phyloP scores from a whole-genome alignment of 2,329 filamentous ascomycete genomes.

The Helotiales sp. region DNA sequence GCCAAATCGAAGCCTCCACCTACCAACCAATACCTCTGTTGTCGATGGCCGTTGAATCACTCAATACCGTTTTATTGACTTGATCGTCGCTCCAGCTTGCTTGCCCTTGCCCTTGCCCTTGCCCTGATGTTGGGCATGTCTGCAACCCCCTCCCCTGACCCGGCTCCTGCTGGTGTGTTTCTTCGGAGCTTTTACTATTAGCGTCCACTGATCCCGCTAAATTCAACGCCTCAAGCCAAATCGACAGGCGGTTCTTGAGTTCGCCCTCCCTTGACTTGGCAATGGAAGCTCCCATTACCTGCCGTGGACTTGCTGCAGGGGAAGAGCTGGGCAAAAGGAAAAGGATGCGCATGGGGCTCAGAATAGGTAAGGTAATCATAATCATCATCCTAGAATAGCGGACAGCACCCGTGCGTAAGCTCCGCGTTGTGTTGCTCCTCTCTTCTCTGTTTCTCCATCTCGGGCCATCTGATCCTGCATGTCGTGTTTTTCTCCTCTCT shows the following conservation, averaged over 20 bases:
- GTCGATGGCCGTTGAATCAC: neutral
- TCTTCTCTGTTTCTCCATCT: neutral
- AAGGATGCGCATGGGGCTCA: neutral
- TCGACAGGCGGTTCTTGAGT: neutral
- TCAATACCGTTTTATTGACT: neutral
- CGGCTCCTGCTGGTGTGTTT: neutral
- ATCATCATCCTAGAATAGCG: neutral
- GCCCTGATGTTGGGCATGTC: neutral
- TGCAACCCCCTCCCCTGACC: neutral
- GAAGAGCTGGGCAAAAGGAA: neutral
- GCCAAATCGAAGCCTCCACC: no score
- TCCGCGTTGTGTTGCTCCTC: neutral
- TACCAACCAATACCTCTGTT: no score
- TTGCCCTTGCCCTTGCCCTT: no score
- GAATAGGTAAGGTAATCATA: neutral
- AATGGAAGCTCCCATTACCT: neutral
- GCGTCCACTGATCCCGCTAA: neutral
- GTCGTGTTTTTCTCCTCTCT: neutral
- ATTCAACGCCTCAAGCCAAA: neutral
- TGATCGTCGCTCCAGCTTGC: neutral
- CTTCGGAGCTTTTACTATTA: neutral
- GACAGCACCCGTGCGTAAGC: slow-evolving; percentile 2
- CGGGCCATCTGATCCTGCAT: neutral
- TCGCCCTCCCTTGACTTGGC: neutral
- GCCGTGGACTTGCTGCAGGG: neutral